A percentile compares a stretch with the other conserved stretches of the same genome.
Conservation (phyloP, 495 filamentous ascomycete genomes). For the Cudoniella acicularis region DNA sequence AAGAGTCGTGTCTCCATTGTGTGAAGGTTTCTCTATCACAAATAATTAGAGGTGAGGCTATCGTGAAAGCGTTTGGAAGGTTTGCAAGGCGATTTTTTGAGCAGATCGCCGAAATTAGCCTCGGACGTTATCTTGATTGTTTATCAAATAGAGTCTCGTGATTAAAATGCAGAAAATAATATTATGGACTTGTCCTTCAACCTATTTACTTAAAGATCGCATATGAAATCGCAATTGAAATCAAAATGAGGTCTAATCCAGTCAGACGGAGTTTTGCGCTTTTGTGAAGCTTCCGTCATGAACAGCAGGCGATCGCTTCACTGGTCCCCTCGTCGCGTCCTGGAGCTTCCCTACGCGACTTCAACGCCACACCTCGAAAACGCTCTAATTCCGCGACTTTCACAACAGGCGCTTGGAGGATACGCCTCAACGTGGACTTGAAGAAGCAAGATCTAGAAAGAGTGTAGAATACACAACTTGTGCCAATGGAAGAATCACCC, state of each 20-base stretch:
- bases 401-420: neutral
- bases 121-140: conserved; percentile 17
- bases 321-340: conserved; percentile 18
- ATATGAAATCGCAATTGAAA: too few relatives aligned
- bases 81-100: neutral
- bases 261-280: neutral
- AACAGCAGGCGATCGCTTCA: neutral
- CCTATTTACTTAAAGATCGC: too few relatives aligned
- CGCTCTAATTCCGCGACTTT: neutral
- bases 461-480: neutral
- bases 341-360: conserved; percentile 12
- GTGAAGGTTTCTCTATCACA: neutral
- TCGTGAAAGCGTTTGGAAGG: conserved; percentile 14
- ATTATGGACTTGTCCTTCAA: too few relatives aligned
- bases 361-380: conserved; percentile 3
- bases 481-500: conserved; percentile 50
- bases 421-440: neutral
- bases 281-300: neutral
- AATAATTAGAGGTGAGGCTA: conserved; percentile 2
- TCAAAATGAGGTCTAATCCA: too few relatives aligned
- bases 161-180: neutral
- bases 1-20: conserved; percentile 24
- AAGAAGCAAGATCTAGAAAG: neutral
- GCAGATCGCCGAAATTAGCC: neutral
- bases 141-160: neutral